Base-by-base conservation (phyloP, 441 rosid genomes). In the Erysimum cheiri region DNA sequence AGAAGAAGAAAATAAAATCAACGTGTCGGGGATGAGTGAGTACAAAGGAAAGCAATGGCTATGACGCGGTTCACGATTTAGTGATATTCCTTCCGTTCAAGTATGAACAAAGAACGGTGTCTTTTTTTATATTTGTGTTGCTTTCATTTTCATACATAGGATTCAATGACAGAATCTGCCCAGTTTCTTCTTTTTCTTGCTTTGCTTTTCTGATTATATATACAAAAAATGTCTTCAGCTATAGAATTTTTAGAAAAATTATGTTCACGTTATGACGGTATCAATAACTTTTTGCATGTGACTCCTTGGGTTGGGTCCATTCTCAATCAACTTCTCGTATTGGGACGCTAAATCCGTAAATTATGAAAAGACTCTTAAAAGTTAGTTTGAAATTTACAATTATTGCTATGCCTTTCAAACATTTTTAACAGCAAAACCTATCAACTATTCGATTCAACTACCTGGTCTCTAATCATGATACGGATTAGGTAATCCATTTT, bases 251-350 rank as follows among this genome's bases (percentile, higher is more conserved):
- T 3, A 14, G 6, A 60, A 31, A 31, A 26, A 1, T 32, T 31
- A 13, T 48, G 33, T 28, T 46, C 15, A 22, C 4, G 11, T 14
- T 24, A 13, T 40, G 12, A 32, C 28, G 32, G 46, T 4, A 22
- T 22, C 6, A 61, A 47, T 52, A 31, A 60, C 54, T 52, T 61
- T 52, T 15, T 61, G 75, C 69, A 41, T 61, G 68, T 70, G 69
- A 60, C 48, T 49, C 29, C 26, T 57, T 60, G 6, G 11, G 35
- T 9, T 70, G 67, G 68, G 54, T 52, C 68, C 36, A 50, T 70
- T 70, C 41, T 49, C 60, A 70, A 39, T 49, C 22, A 69, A 7
- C 10, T 10, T 69, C 32, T 28, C n/a, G 31, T 59, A 11, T 59
- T 28, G 73, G 24, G 40, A 59, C 37, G 39, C 73, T 59, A 59